Evolutionary conservation across 2,329 filamentous ascomycete genomes (phyloP), one percentile per base, ranked within the genome.

Genomic region (Cercospora zeae-maydis): DNA sequence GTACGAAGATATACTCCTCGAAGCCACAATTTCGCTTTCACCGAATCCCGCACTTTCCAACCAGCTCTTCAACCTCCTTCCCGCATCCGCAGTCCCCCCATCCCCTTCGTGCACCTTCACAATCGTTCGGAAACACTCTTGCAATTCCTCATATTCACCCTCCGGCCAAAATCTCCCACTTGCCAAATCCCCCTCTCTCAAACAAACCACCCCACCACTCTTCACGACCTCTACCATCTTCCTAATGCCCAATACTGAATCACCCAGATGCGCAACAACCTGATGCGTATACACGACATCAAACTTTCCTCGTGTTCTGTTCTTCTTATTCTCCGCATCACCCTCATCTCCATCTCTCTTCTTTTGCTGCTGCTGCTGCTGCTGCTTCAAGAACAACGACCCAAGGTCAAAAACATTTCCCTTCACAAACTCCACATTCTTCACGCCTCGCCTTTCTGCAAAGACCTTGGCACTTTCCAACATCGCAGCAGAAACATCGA

Each of bases 371-470:
- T 45, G 7, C 39, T 34, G 31, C 31, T 45, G 7, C 39, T 45
- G 7, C 39, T 27, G 24, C 36, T 73, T 93, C 89, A 51, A 89
- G 87, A 82, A 96, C 97, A 34, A 21, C n/a, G 16, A 88, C 87
- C 89, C 6, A n/a, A 97, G 95, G 86, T 95, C 90, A 92, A 96
- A 96, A 75, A 97, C 97, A 75, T 97, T 93, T 51, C 92, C 93
- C 84, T 96, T 96, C 72, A 91, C 88, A 72, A 92, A 97, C 64
- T 84, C 83, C 69, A 96, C 81, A 80, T 96, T 92, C 13, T 59
- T 63, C 8, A 79, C 45, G 1, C 74, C 75, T 6, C 72, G 65
- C 1, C 64, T 62, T 4, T 67, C 21, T 0, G 78, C 76, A 16
- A 71, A 63, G 1, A 66, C 59, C 8, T 69, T 67, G 14, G 77